A percentile compares a stretch with the other conserved stretches of the same genome.
Evolutionary conservation across 768 basidiomycete species (phyloP).

Genomic region (Tricholoma flavovirens): DNA sequence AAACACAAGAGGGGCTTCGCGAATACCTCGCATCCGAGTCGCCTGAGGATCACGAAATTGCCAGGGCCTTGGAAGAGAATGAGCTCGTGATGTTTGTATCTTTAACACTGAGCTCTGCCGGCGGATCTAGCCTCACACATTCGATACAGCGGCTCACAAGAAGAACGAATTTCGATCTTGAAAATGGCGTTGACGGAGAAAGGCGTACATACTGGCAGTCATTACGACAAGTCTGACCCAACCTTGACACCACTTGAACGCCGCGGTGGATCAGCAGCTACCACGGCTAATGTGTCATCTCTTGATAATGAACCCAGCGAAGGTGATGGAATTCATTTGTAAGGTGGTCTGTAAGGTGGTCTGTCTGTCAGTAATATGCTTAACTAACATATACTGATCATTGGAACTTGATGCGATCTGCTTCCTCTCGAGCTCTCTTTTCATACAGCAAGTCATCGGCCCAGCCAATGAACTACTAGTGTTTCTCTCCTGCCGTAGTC

Average conservation of each 20-base stretch:
- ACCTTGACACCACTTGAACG: background rate
- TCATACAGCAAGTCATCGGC: too few species aligned
- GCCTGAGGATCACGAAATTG: slow-evolving; percentile 46
- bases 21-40: slow-evolving; percentile 36
- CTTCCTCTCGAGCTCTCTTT: too few species aligned
- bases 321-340: slow-evolving; percentile 20
- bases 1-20: slow-evolving; percentile 55
- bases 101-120: background rate
- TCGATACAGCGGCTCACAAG: slow-evolving; percentile 60
- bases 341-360: slow-evolving; percentile 7
- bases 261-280: background rate
- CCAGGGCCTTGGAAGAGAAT: slow-evolving; percentile 65
- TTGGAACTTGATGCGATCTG: too few species aligned
- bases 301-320: background rate
- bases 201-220: slow-evolving; percentile 42
- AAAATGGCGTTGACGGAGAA: slow-evolving; percentile 60
- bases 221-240: slow-evolving; percentile 33
- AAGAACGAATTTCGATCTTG: slow-evolving; percentile 68
- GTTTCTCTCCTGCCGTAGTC: too few species aligned
- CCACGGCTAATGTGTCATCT: background rate
- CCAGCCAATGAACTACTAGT: too few species aligned
- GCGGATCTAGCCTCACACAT: background rate
- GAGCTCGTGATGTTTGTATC: slow-evolving; percentile 57
- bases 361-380: slow-evolving; percentile 4
- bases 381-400: background rate